These are phyloP conservation scores for Saccharomycopsis schoenii DNA, from an alignment of 805 yeast genomes.

Conservation along the genomic window DNA sequence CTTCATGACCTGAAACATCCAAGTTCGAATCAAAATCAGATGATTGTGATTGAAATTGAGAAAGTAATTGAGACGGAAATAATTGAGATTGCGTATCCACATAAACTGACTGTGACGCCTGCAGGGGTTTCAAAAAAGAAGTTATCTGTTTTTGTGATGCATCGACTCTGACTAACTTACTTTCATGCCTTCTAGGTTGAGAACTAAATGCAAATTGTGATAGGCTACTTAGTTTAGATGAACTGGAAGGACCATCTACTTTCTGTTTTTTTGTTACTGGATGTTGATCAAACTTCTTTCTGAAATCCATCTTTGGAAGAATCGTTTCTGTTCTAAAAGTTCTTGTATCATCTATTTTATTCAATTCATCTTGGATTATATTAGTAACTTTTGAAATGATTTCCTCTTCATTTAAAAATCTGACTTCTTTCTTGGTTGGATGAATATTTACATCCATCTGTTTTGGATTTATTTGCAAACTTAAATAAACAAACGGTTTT, in stretches of 20 bases:
- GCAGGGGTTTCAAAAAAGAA: constrained; percentile 16
- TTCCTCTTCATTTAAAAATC: constrained; percentile 80
- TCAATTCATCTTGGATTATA: constrained; percentile 39
- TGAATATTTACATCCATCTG: constrained; percentile 90
- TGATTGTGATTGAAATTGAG: neutral
- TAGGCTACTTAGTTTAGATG: neutral
- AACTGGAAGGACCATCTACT: neutral
- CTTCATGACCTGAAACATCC: neutral
- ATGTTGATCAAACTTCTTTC: neutral
- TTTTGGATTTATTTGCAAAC: constrained; percentile 54
- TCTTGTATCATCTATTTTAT: constrained; percentile 55
- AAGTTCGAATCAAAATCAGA: neutral
- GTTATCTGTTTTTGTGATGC: constrained; percentile 49
- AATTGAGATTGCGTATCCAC: neutral
- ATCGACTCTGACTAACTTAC: constrained; percentile 64
- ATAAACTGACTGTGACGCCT: neutral
- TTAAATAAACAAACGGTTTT: constrained; percentile 67
- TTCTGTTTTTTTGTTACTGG: neutral
- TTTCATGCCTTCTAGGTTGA: constrained; percentile 40
- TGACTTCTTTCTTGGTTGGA: constrained; percentile 89
- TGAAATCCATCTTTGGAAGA: neutral
- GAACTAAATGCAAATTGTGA: neutral
- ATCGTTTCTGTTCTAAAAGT: constrained; percentile 49
- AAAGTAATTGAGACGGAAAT: neutral
- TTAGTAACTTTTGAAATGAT: constrained; percentile 54